These are phyloP conservation scores for Ascoidea rubescens DNA, from an alignment of 805 yeast genomes.

Conservation along the genomic window DNA sequence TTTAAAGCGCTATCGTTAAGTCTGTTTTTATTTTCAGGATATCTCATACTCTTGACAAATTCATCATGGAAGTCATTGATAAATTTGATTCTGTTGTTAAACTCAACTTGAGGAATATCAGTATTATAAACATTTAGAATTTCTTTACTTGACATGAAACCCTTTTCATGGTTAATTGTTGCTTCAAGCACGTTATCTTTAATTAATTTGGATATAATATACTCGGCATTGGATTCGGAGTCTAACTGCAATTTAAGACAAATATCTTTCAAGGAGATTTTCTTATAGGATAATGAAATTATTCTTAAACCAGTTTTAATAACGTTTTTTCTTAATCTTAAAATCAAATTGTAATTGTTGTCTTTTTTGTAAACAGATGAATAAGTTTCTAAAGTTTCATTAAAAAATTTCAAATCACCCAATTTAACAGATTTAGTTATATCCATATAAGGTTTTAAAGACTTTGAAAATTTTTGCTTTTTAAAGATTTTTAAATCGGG, in stretches of 20 bases:
- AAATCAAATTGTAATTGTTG: conserved; percentile 70
- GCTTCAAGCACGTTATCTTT: conserved; percentile 98
- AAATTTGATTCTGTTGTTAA: conserved; percentile 87
- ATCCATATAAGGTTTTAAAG: conserved; percentile 69
- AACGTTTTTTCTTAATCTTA: conserved; percentile 89
- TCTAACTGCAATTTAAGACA: conserved; percentile 87
- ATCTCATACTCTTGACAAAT: conserved; percentile 88
- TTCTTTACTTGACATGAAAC: conserved; percentile 86
- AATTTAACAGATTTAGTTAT: conserved; percentile 84
- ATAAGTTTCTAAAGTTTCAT: conserved; percentile 51
- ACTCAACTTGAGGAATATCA: conserved; percentile 69
- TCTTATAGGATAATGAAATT: conserved; percentile 80
- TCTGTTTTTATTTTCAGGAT: conserved; percentile 35
- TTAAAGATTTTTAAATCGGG: conserved; percentile 80
- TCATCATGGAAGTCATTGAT: conserved; percentile 86
- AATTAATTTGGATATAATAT: conserved; percentile 91
- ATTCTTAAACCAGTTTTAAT: conserved; percentile 95
- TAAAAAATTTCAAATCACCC: conserved; percentile 79
- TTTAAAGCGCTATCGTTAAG: neutral
- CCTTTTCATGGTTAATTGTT: conserved; percentile 75
- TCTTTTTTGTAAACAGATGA: conserved; percentile 54
- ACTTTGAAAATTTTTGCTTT: conserved; percentile 41
- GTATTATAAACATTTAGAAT: conserved; percentile 79
- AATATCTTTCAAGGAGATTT: conserved; percentile 83
- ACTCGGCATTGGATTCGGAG: conserved; percentile 91